Evolutionary conservation across 2,329 filamentous ascomycete species (phyloP).

Genomic region (Helminthosporium solani): DNA sequence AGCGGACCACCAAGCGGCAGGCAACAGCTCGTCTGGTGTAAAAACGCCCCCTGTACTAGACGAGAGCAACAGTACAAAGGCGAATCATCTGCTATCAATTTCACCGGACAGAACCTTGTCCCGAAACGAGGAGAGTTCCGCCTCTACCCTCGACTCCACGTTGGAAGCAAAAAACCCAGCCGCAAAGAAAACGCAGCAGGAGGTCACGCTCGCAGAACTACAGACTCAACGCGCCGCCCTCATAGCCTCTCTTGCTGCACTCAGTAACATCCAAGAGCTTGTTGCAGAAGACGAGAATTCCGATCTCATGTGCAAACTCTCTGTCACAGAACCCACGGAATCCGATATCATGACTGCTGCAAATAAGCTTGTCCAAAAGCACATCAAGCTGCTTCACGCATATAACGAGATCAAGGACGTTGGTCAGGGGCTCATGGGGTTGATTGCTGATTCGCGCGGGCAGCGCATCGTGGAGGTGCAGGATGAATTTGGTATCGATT

Average conservation of each 20-base stretch:
- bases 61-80: too few species aligned
- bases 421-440: conserved; percentile 63
- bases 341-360: conserved; percentile 45
- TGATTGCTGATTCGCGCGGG: conserved; percentile 66
- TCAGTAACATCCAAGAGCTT: conserved; percentile 38
- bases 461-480: conserved; percentile 54
- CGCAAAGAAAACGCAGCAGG: conserved; percentile 42
- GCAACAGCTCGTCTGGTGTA: too few species aligned
- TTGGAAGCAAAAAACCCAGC: not conserved
- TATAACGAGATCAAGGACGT: conserved; percentile 74
- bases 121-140: too few species aligned
- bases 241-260: conserved; percentile 29
- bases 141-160: not conserved
- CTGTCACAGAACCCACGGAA: conserved; percentile 28
- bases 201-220: conserved; percentile 51
- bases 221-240: conserved; percentile 45
- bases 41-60: too few species aligned
- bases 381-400: conserved; percentile 65
- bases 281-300: conserved; percentile 30
- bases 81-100: too few species aligned
- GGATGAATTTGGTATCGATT: conserved; percentile 49
- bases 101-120: too few species aligned
- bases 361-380: conserved; percentile 57
- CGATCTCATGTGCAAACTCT: conserved; percentile 11
- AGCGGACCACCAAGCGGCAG: too few species aligned